Percentiles rank a stretch among this genome's conserved stretches.
Conservation (phyloP, 2,329 filamentous ascomycete species). For the Plectosphaerella cucumerina region DNA sequence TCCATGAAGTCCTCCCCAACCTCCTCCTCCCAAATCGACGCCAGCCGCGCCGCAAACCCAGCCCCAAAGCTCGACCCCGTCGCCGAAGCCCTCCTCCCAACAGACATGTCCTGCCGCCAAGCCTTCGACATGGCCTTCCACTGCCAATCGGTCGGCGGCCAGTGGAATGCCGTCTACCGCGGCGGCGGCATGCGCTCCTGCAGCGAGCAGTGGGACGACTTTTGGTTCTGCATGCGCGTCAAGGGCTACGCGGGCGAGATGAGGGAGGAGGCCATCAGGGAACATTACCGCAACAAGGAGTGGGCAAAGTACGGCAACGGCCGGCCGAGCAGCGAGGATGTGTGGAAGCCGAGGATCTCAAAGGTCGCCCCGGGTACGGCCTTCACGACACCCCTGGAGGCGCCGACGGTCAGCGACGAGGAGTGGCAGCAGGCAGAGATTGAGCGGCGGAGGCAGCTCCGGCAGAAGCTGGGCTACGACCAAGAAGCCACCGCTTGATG, state of each 20-base stretch:
- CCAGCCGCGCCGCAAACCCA: slow-evolving; percentile 11
- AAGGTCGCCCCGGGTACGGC: slow-evolving; percentile 47
- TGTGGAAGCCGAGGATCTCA: slow-evolving; percentile 74
- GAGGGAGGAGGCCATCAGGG: slow-evolving; percentile 58
- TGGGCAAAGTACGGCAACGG: slow-evolving; percentile 60
- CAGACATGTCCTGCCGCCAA: slow-evolving; percentile 80
- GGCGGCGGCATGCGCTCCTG: slow-evolving; percentile 75
- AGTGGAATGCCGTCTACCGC: slow-evolving; percentile 89
- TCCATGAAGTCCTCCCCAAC: slow-evolving; percentile 23
- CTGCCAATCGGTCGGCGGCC: slow-evolving; percentile 86
- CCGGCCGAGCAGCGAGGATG: slow-evolving; percentile 74
- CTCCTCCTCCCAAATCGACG: slow-evolving; percentile 10
- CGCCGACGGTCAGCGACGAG: slow-evolving; percentile 33
- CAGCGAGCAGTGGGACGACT: slow-evolving; percentile 84
- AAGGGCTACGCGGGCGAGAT: slow-evolving; percentile 57
- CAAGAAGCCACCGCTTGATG: too few relatives aligned
- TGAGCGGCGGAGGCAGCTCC: slow-evolving; percentile 27
- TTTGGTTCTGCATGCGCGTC: slow-evolving; percentile 96
- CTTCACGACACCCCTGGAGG: slow-evolving; percentile 37
- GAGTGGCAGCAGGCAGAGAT: slow-evolving; percentile 34
- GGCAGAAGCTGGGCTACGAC: slow-evolving; percentile 24
- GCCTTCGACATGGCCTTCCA: slow-evolving; percentile 93
- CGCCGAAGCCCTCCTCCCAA: slow-evolving; percentile 69
- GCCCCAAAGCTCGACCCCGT: slow-evolving; percentile 37
- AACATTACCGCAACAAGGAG: slow-evolving; percentile 65